Conservation (phyloP, 2,329 filamentous ascomycete genomes). For the Aspergillus glaucus region DNA sequence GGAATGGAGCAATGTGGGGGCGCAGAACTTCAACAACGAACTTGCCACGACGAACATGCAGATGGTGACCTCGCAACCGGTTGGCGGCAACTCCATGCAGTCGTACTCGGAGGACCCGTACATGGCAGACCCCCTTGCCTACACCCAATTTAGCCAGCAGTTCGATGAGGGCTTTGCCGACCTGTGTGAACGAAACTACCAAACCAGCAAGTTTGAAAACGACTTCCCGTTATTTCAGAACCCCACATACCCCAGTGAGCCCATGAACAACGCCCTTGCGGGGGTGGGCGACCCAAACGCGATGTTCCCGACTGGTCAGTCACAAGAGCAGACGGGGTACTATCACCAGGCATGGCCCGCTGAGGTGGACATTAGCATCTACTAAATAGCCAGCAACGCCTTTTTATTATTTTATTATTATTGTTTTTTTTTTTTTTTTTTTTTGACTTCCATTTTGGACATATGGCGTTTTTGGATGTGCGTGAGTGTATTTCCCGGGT, state of each 20-base stretch:
- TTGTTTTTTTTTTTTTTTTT: too few relatives aligned
- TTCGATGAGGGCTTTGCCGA: conserved; percentile 19
- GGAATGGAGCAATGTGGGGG: conserved; percentile 19
- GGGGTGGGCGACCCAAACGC: neutral
- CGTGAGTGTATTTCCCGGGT: too few relatives aligned
- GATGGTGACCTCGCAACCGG: conserved; percentile 14
- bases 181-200: conserved; percentile 10
- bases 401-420: too few relatives aligned
- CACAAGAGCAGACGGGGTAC: neutral
- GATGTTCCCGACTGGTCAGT: neutral
- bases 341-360: too few relatives aligned
- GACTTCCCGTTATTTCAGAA: conserved; percentile 25
- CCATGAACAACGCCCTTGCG: conserved; percentile 2
- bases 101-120: conserved; percentile 12
- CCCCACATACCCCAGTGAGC: neutral
- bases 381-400: too few relatives aligned
- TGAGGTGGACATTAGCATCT: too few relatives aligned
- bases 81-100: conserved; percentile 10
- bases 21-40: conserved; percentile 16
- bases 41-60: conserved; percentile 20
- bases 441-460: too few relatives aligned
- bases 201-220: conserved; percentile 9
- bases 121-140: conserved; percentile 11
- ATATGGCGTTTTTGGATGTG: too few relatives aligned
- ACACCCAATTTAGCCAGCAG: conserved; percentile 17